phyloP scores from a whole-genome alignment of 2,329 filamentous ascomycete genomes.

The Fusarium equiseti region DNA sequence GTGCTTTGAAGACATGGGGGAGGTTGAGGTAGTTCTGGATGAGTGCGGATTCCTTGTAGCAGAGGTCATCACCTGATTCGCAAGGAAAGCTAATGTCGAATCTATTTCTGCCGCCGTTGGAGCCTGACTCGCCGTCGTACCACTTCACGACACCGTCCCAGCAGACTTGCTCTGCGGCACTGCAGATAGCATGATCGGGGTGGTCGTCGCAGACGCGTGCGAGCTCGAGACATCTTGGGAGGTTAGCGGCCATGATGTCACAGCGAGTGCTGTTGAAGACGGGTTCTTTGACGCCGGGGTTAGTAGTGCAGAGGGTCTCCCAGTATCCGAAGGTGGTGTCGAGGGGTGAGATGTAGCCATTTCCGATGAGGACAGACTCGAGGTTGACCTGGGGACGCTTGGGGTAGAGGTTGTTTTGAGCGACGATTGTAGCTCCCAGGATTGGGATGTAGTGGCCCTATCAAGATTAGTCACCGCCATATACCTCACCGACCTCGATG shows the following conservation, averaged over 20 bases:
- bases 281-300: conserved; percentile 26
- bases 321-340: conserved; percentile 39
- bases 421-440: conserved; percentile 38
- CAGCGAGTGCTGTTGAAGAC: conserved; percentile 37
- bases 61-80: conserved; percentile 8
- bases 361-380: conserved; percentile 31
- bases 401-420: conserved; percentile 34
- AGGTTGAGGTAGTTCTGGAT: conserved; percentile 23
- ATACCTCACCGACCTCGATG: too few species aligned
- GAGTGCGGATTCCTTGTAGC: conserved; percentile 11
- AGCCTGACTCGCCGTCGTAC: conserved; percentile 10
- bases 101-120: conserved; percentile 6
- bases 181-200: conserved; percentile 33
- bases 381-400: conserved; percentile 28
- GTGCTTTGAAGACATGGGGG: conserved; percentile 1
- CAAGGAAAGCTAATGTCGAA: conserved; percentile 22
- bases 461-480: background rate
- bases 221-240: conserved; percentile 36
- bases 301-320: conserved; percentile 40
- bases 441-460: conserved; percentile 40
- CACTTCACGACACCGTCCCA: conserved; percentile 16
- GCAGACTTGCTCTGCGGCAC: conserved; percentile 29
- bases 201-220: conserved; percentile 35
- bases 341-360: conserved; percentile 38
- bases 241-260: conserved; percentile 27